Percentiles rank a stretch among this genome's conserved stretches.
phyloP scores from a whole-genome alignment of 2,329 filamentous ascomycete genomes.

The Xylogone sp. region DNA sequence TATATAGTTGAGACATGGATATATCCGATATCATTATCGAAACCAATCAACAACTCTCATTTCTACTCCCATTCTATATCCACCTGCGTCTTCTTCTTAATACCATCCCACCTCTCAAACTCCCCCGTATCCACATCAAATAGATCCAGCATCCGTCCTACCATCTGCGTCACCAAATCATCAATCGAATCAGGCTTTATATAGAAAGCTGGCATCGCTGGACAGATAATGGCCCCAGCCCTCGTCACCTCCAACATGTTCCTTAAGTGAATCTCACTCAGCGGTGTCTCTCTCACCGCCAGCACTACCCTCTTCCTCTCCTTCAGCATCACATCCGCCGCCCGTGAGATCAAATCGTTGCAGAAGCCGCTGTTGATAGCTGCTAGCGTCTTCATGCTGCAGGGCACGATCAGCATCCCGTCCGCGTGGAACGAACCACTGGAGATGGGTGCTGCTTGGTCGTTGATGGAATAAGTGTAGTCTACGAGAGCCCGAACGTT shows the following conservation, averaged over 20 bases:
- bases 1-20: too few relatives aligned
- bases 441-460: conserved; percentile 41
- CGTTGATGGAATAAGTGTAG: conserved; percentile 33
- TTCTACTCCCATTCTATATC: too few relatives aligned
- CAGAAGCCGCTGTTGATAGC: conserved; percentile 36
- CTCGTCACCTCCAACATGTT: conserved; percentile 39
- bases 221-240: conserved; percentile 39
- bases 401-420: conserved; percentile 46
- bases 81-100: too few relatives aligned
- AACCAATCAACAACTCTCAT: too few relatives aligned
- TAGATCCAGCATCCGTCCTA: conserved; percentile 41
- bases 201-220: conserved; percentile 42
- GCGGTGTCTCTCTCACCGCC: conserved; percentile 37
- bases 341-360: conserved; percentile 41
- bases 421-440: conserved; percentile 40
- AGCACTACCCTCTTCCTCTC: conserved; percentile 38
- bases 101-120: conserved; percentile 37
- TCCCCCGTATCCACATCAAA: conserved; percentile 37
- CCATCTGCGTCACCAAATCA: conserved; percentile 41
- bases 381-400: conserved; percentile 45
- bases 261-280: conserved; percentile 42
- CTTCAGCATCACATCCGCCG: conserved; percentile 44
- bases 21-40: too few relatives aligned
- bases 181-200: conserved; percentile 34
- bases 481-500: conserved; percentile 36